Evolutionary conservation across 768 basidiomycete genomes (phyloP).

Genomic region (Trametes maxima): DNA sequence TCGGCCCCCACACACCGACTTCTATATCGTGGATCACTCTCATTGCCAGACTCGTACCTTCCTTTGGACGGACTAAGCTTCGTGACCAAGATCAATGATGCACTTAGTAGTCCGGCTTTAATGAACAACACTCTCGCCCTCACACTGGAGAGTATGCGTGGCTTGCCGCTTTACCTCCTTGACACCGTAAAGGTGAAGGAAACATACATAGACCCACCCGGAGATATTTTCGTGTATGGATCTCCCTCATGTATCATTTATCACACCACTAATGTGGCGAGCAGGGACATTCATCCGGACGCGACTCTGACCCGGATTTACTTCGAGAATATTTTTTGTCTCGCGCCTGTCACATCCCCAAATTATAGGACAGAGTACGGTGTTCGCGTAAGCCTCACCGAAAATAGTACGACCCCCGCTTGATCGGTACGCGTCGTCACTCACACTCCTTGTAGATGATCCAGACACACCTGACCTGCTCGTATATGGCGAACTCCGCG

Average conservation of each 20-base stretch:
- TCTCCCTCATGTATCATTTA: conserved; percentile 26
- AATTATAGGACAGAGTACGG: conserved; percentile 52
- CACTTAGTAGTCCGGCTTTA: conserved; percentile 34
- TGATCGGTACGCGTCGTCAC: not conserved
- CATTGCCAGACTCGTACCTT: conserved; percentile 71
- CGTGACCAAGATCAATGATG: conserved; percentile 28
- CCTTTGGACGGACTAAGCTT: conserved; percentile 77
- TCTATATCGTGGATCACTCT: conserved; percentile 75
- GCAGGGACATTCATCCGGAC: conserved; percentile 70
- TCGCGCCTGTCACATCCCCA: conserved; percentile 40
- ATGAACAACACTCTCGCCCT: conserved; percentile 71
- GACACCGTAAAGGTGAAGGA: conserved; percentile 55
- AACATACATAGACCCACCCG: conserved; percentile 56
- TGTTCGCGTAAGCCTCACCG: conserved; percentile 70
- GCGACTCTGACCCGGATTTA: conserved; percentile 64
- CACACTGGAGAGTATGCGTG: conserved; percentile 80
- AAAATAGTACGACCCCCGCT: conserved; percentile 52
- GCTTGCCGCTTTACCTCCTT: conserved; percentile 62
- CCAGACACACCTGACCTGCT: conserved; percentile 71
- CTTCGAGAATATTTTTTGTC: conserved; percentile 72
- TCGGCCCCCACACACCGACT: conserved; percentile 47
- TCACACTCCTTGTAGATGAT: conserved; percentile 46
- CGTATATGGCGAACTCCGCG: conserved; percentile 46
- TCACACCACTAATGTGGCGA: not conserved
- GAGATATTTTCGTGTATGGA: conserved; percentile 50